Evolutionary conservation across 2,329 filamentous ascomycete genomes (phyloP), one percentile per base, ranked within the genome.

Genomic region (Plenodomus biglobosus): DNA sequence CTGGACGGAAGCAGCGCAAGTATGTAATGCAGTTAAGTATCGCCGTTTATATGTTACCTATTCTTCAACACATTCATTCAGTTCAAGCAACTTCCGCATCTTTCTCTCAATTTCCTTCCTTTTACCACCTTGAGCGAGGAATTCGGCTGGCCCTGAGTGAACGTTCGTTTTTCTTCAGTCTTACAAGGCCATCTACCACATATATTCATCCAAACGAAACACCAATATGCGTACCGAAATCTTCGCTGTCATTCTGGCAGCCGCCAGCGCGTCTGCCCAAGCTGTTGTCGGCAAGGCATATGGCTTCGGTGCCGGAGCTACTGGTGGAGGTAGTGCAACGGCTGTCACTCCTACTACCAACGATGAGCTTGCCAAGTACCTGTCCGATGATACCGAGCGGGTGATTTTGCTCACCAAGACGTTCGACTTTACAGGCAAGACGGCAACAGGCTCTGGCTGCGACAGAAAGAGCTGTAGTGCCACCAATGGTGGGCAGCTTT

Each of bases 391-490:
- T 16, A 47, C 42, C 2, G 49, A 54, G 8, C 58, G 61, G 4
- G 55, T 58, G 5, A 61, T 65, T 20, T 42, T 64, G 6, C 53
- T 64, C 37, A 55, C 46, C 24, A 53, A 63, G 44, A 46, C 53
- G 18, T 61, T 59, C 11, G 59, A 68, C 41, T 68, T 68, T 39
- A 61, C 55, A 1, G 65, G 61, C 4, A 60, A 56, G 21, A 56
- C 48, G 4, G 48, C 53, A 0, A 57, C 56, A 0, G 60, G 53
- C n/a, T 40, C 58, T 18, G 58, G 60, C 37, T 63, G 58, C 42
- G 55, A 63, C 39, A 50, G 57, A 22, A 57, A 50, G 15, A 46
- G 40, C 10, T 63, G 60, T 50, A 55, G 49, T 27, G 50, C 44
- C 11, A 27, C 38, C 27, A 46, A 43, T 6, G 58, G 58, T 3